Conservation (phyloP, 352 stramenopile species). For the Nannochloropsis limnetica region DNA sequence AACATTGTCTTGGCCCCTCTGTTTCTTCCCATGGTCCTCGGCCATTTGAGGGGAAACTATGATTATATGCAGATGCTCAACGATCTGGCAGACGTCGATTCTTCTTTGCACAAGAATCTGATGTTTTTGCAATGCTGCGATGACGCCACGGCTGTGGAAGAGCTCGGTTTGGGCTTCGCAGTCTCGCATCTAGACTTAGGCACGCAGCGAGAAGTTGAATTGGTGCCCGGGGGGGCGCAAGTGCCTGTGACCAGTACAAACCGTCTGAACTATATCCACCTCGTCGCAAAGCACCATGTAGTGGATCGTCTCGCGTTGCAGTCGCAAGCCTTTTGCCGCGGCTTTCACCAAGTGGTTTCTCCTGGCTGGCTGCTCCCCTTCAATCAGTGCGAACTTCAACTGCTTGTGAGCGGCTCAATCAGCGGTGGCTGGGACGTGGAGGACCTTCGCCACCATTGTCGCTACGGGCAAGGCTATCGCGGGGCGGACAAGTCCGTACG, state of each 20-base stretch:
- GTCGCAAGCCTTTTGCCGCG: constrained; percentile 77
- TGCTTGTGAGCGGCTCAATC: constrained; percentile 69
- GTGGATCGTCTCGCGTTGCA: constrained; percentile 60
- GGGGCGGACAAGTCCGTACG: constrained; percentile 61
- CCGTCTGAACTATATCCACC: constrained; percentile 83
- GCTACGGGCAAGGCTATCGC: constrained; percentile 77
- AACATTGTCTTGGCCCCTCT: constrained; percentile 14
- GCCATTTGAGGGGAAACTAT: not conserved
- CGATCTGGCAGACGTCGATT: not conserved
- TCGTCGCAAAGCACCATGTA: constrained; percentile 88
- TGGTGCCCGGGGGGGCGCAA: constrained; percentile 63
- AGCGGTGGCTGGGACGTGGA: constrained; percentile 80
- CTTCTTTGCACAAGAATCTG: not conserved
- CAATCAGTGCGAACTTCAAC: constrained; percentile 86
- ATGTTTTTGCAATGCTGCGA: constrained; percentile 9
- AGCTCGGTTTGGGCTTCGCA: not conserved
- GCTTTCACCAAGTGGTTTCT: constrained; percentile 83
- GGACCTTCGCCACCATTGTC: constrained; percentile 74
- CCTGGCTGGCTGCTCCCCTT: constrained; percentile 81
- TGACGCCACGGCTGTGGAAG: not conserved
- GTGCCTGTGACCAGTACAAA: constrained; percentile 73
- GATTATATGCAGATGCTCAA: not conserved
- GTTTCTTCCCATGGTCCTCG: constrained; percentile 3
- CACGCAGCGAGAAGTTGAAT: constrained; percentile 61
- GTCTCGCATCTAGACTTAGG: not conserved